Conservation (phyloP, 2,329 filamentous ascomycete genomes). For the Claviceps sp. region DNA sequence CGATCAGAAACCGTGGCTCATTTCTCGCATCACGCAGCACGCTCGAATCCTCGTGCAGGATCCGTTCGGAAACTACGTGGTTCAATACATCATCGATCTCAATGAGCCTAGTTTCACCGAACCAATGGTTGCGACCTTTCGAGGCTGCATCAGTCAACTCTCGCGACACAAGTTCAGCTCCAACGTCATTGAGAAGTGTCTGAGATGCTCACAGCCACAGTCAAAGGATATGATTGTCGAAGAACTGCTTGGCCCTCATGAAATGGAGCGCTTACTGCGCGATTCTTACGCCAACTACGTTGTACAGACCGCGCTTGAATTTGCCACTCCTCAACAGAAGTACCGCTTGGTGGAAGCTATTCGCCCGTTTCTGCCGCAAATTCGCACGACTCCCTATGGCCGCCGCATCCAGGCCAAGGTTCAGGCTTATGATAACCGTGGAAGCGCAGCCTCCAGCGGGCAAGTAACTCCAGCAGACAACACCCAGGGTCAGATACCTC, state of each 20-base stretch:
- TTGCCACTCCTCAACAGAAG: slow-evolving; percentile 61
- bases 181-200: slow-evolving; percentile 94
- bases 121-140: slow-evolving; percentile 72
- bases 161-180: slow-evolving; percentile 99
- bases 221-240: slow-evolving; percentile 72
- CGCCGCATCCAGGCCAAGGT: slow-evolving; percentile 91
- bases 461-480: slow-evolving; percentile 39
- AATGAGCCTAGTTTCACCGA: slow-evolving; percentile 80
- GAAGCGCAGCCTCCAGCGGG: slow-evolving; percentile 29
- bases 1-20: slow-evolving; percentile 75
- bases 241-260: slow-evolving; percentile 59
- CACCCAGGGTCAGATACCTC: slow-evolving; percentile 39
- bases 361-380: slow-evolving; percentile 68
- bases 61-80: slow-evolving; percentile 95
- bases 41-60: slow-evolving; percentile 87
- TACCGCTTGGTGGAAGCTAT: slow-evolving; percentile 68
- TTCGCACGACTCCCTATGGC: slow-evolving; percentile 85
- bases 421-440: slow-evolving; percentile 40
- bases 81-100: slow-evolving; percentile 95
- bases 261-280: slow-evolving; percentile 78
- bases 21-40: slow-evolving; percentile 74
- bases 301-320: slow-evolving; percentile 89
- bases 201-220: slow-evolving; percentile 65
- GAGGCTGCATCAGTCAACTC: slow-evolving; percentile 52
- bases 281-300: slow-evolving; percentile 97